Conservation (phyloP, 2,329 filamentous ascomycete genomes). For the Exophiala viscosa region DNA sequence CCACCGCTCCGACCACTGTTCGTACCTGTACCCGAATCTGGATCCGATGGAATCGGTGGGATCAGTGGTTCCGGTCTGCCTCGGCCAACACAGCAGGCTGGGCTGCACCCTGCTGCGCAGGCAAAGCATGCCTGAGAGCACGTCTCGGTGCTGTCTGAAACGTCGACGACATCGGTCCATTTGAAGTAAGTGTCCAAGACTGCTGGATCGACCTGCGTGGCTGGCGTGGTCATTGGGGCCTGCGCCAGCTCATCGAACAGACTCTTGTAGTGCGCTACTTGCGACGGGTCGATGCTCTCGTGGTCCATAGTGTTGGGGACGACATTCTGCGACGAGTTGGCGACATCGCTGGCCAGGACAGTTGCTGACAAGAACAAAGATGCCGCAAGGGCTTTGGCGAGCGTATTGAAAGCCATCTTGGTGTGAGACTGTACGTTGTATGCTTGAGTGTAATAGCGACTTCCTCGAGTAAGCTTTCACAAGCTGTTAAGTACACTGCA, state of each 20-base stretch:
- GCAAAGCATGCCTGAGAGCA: constrained; percentile 9
- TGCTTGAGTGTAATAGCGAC: no score
- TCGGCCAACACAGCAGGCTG: constrained; percentile 10
- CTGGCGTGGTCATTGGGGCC: background rate
- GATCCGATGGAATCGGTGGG: background rate
- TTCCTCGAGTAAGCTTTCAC: no score
- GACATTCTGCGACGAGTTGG: constrained; percentile 10
- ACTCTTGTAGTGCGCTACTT: constrained; percentile 12
- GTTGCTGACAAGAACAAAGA: background rate
- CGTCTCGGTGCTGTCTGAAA: background rate
- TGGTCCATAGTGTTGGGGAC: constrained; percentile 7
- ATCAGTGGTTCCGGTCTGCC: background rate
- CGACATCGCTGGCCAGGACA: constrained; percentile 2
- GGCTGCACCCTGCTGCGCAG: constrained; percentile 16
- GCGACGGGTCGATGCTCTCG: background rate
- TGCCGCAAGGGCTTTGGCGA: constrained; percentile 1
- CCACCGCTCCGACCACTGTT: no score
- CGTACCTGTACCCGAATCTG: no score
- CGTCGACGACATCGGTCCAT: constrained; percentile 17
- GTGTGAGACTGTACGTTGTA: no score
- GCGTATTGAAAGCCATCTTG: constrained; percentile 1
- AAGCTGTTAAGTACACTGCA: no score
- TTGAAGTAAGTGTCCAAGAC: constrained; percentile 10
- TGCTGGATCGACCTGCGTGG: background rate
- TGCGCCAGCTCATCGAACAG: constrained; percentile 3